Conservation (phyloP, 2,329 filamentous ascomycete species). For the Epichloe aotearoae region DNA sequence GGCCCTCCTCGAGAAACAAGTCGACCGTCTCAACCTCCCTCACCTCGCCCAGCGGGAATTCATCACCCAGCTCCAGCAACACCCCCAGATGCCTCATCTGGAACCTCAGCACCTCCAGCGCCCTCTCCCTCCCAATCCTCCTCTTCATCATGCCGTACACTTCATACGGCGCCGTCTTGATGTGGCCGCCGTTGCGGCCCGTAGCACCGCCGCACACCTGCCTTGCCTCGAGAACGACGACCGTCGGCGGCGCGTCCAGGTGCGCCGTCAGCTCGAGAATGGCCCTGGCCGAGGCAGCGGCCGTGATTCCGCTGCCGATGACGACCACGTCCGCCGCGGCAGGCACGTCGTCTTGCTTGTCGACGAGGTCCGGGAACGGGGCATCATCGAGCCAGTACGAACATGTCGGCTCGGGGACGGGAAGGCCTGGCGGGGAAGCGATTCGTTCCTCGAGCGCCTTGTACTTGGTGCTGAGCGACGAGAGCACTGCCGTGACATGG, state of each 20-base stretch:
- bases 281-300: constrained; percentile 18
- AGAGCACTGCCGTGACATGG: constrained; percentile 14
- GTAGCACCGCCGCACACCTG: constrained; percentile 37
- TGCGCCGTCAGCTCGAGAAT: constrained; percentile 14
- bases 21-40: constrained; percentile 34
- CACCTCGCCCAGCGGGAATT: constrained; percentile 25
- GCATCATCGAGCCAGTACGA: constrained; percentile 33
- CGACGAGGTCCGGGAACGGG: constrained; percentile 27
- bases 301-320: constrained; percentile 43
- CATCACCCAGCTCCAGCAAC: constrained; percentile 24
- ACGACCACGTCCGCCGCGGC: constrained; percentile 33
- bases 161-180: constrained; percentile 32
- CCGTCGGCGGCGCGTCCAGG: constrained; percentile 3
- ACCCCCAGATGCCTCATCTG: constrained; percentile 28
- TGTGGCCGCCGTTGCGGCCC: constrained; percentile 39
- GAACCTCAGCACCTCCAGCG: constrained; percentile 28
- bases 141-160: constrained; percentile 22
- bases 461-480: constrained; percentile 15
- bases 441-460: constrained; percentile 18
- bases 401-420: constrained; percentile 25
- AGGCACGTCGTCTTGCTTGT: constrained; percentile 21
- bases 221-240: constrained; percentile 39
- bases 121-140: constrained; percentile 20
- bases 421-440: constrained; percentile 24
- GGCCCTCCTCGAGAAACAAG: constrained; percentile 25